phyloP scores from a whole-genome alignment of 2,329 filamentous ascomycete species.

The Pyrenochaeta sp. region DNA sequence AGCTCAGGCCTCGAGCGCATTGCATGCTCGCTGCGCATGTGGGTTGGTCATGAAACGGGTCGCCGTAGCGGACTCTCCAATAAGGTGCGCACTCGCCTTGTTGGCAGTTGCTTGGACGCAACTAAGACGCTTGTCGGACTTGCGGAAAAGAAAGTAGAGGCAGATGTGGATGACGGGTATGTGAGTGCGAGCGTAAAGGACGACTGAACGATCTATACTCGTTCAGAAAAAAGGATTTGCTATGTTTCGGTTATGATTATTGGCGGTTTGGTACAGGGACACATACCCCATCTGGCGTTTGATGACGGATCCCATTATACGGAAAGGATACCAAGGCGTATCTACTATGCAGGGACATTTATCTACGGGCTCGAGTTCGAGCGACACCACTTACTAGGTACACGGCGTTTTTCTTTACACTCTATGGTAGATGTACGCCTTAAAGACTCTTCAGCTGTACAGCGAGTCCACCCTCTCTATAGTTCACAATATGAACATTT shows the following conservation, averaged over 20 bases:
- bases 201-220: constrained; percentile 11
- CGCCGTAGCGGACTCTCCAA: constrained; percentile 51
- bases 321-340: not conserved
- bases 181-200: constrained; percentile 40
- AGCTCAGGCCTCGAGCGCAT: constrained; percentile 54
- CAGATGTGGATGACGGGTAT: constrained; percentile 40
- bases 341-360: not conserved
- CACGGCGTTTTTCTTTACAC: not conserved
- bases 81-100: constrained; percentile 49
- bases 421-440: not conserved
- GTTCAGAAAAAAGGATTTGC: not conserved
- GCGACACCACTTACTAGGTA: not conserved
- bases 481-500: no score
- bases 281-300: not conserved
- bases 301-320: not conserved
- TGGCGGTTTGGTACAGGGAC: not conserved
- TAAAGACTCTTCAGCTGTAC: not conserved
- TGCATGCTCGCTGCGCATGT: constrained; percentile 54
- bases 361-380: not conserved
- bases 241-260: not conserved
- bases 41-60: constrained; percentile 57
- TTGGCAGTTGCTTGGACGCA: constrained; percentile 53
- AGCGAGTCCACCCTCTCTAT: no score
- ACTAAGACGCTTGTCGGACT: constrained; percentile 56
- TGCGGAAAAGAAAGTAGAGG: constrained; percentile 25